phyloP scores from a whole-genome alignment of 306 rosid species.

The Aeschynomene evenia region DNA sequence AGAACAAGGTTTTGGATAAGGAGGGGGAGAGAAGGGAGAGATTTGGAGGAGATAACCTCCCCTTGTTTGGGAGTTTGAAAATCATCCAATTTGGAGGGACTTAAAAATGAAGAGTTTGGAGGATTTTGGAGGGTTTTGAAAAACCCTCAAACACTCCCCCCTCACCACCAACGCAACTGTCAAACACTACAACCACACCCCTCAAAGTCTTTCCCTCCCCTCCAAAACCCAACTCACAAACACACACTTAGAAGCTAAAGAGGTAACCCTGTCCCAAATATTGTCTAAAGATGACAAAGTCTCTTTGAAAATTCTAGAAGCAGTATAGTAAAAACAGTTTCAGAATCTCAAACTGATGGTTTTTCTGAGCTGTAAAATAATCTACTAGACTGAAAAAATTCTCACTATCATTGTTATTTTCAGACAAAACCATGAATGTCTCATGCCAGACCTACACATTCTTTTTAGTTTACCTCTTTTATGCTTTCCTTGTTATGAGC shows the following conservation, averaged over 20 bases:
- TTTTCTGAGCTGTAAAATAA: background rate
- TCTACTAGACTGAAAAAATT: background rate
- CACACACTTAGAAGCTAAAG: background rate
- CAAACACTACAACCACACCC: too few species aligned
- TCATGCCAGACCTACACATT: background rate
- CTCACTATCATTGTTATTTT: background rate
- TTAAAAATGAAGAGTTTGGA: too few species aligned
- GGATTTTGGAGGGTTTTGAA: too few species aligned
- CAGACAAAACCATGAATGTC: constrained; percentile 2
- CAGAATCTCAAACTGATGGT: constrained; percentile 20
- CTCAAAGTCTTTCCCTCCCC: too few species aligned
- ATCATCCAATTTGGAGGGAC: too few species aligned
- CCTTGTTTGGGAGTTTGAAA: too few species aligned
- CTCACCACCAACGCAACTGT: too few species aligned
- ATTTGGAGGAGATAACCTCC: too few species aligned
- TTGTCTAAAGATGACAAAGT: background rate
- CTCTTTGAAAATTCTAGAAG: background rate
- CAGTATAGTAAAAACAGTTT: background rate
- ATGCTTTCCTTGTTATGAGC: constrained; percentile 77
- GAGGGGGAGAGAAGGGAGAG: too few species aligned
- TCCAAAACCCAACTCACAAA: too few species aligned
- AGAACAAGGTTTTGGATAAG: too few species aligned
- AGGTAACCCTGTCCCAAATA: background rate
- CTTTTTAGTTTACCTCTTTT: constrained; percentile 55
- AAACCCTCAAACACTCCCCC: too few species aligned